Base-by-base conservation (phyloP, 257 asterid genomes). In the Cruciata laevipes region DNA sequence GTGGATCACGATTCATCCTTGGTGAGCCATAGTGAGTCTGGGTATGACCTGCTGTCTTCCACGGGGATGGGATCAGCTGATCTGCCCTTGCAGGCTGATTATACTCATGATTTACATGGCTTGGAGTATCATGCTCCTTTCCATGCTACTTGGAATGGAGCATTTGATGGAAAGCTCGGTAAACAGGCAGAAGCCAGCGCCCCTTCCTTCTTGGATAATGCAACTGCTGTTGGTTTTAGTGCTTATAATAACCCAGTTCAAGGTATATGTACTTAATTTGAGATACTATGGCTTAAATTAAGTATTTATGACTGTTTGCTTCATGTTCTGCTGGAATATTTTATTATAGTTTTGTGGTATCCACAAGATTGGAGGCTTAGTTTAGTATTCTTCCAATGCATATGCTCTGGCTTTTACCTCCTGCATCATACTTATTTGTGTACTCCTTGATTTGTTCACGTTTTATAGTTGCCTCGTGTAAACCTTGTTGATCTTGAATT, bases 81-180 rank as follows among this genome's bases (percentile, higher is more conserved):
- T 44, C 71, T 66, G 30, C 71, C 87, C 6, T 57, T 95, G 67
- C 90, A 77, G 77, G 72, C 69, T 78, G 90, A 88, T 81, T 86
- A 86, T 68, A 64, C 79, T 63, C 81, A 65, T 21, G 69, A 84
- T 66, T 80, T 85, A 72, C 83, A 81, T 68, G 91, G 85, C 61
- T 73, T 84, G 78, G 95, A 85, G 68, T 87, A 80, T 68, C 57
- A 76, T 44, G 77, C 83, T 52, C 86, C 60, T 47, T 79, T 87
- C 95, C 81, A 51, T 10, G 84, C 74, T 68, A 63, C 69, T 70
- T 74, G 81, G 83, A 78, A 67, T 61, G 88, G 85, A 18, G 75
- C 67, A 13, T 72, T 70, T 74, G 87, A 85, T 69, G 75, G 79
- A 42, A 79, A 79, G 79, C 80, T 69, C 42, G 79, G 84, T 59